These are phyloP conservation scores for Pezicula neosporulosa DNA, from an alignment of 2,329 filamentous ascomycete genomes.

Conservation along the genomic window DNA sequence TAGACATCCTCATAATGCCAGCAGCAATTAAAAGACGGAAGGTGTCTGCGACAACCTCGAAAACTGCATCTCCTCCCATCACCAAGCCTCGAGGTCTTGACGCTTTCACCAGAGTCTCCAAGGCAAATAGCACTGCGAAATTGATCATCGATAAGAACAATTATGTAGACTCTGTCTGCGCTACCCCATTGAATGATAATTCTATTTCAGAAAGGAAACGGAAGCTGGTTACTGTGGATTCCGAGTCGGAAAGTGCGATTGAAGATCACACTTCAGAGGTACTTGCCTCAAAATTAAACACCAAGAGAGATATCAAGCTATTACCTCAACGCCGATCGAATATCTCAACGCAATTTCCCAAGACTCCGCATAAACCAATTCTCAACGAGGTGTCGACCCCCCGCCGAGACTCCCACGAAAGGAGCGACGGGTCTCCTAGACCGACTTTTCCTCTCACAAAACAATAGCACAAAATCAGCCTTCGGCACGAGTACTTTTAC, in stretches of 20 bases:
- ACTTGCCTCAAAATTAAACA: constrained; percentile 3
- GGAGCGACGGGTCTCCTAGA: constrained; percentile 25
- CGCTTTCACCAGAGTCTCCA: constrained; percentile 39
- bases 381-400: constrained; percentile 7
- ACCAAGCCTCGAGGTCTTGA: constrained; percentile 32
- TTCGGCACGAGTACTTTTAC: constrained; percentile 12
- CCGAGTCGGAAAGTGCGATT: constrained; percentile 15
- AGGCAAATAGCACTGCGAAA: constrained; percentile 30
- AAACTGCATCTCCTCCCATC: constrained; percentile 14
- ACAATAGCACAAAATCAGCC: constrained; percentile 17
- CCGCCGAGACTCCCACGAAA: constrained; percentile 27
- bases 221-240: constrained; percentile 14
- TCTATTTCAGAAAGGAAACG: constrained; percentile 30
- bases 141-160: constrained; percentile 29
- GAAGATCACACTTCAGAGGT: constrained; percentile 5
- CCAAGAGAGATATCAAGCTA: constrained; percentile 11
- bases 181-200: constrained; percentile 25
- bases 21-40: constrained; percentile 25
- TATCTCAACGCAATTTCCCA: constrained; percentile 10
- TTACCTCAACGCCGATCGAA: constrained; percentile 7
- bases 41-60: constrained; percentile 14
- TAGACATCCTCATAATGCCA: constrained; percentile 24
- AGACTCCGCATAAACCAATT: constrained; percentile 22
- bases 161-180: constrained; percentile 23
- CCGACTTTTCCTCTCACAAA: constrained; percentile 21